Evolutionary conservation across 306 rosid genomes (phyloP), one percentile per base, ranked within the genome.

Genomic region (Amphicarpaea edgeworthii): DNA sequence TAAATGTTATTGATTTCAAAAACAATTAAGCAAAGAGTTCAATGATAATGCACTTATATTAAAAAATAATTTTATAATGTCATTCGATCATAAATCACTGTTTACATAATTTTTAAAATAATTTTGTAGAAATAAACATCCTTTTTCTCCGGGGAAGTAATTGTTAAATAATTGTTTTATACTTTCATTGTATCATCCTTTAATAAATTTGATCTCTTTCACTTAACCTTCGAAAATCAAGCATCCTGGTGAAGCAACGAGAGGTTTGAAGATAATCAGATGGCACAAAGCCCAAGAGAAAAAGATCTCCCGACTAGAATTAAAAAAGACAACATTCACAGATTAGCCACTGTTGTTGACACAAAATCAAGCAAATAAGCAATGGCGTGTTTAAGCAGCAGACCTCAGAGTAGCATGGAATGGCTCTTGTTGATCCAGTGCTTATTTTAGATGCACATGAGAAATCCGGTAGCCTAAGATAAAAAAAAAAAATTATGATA

Each of bases 381-480:
- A 30, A 77, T 45, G 72, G 75, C 53, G 50, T 45, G 79, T 63
- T 76, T 34, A 81, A 78, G 82, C 78, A 58, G 66, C 78, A 58
- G 70, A 34, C n/a, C 45, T 64, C 11, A 23, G 12, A 40, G 21
- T 61, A n/a, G 65, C 12, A 45, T 59, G 70, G 61, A 64, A 40
- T 2, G 19, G 50, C 32, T 20, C 49, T 64, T 64, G 32, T 50
- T 19, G 50, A n/a, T 76, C 77, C 58, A 21, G 79, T 37, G 69
- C 81, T 83, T 72, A 66, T 54, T 72, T 49, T 40, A 23, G 73
- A 58, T 21, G 86, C 84, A 11, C 77, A 69, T 79, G 71, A 76
- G 72, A 75, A 30, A 60, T 19, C 69, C 46, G 61, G 55, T 51
- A 54, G 67, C 66, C 34, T 42, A 32, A 41, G 49, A 50, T 63